Base-by-base conservation (phyloP, 106 monocot species). In the Acorus calamus region DNA sequence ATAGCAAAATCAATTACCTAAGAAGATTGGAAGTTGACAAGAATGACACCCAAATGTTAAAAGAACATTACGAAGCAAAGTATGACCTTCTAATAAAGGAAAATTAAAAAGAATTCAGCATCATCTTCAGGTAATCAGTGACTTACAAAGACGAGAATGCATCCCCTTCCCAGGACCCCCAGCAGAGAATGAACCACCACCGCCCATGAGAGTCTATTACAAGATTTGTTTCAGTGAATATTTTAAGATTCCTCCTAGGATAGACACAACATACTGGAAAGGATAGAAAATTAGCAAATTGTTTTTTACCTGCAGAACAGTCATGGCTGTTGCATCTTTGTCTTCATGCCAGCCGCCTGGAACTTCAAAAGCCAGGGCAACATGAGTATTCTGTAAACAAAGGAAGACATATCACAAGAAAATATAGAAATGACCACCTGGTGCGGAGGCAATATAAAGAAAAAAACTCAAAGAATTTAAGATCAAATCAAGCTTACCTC, bases 81-180 rank as follows among this genome's bases (percentile, higher is more conserved):
- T 7, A 2, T 5, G 59, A 42, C 3, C 41, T 42, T 14, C 59
- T 42, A 42, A 5, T 3, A 6, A 59, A 42, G 42, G 7, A 9
- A 7, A 6, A 42, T 44, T 42, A 42, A 10, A 59, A 42, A 5
- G 4, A 3, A 1, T 12, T n/a, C 49, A 49, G 49, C 14, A 12
- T 13, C 51, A 14, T 4, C 63, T 44, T 12, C 12, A 53, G 44
- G 12, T 11, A 4, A 52, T 52, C 60, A 52, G 28, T 52, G 44
- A 66, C 89, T 79, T 64, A 93, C 92, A 93, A 44, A 93, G 82
- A 63, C 88, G 79, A 82, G 92, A 93, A 66, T 93, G 88, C 92
- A 93, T 88, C 60, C 87, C 92, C 61, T 93, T 93, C 49, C 92
- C 92, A 53, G 92, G 92, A 55, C 88, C 92, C 66, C 92, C 92